A percentile compares a stretch with the other conserved stretches of the same genome.
phyloP scores from a whole-genome alignment of 1,139 yeast species.

The Pichia sp. region DNA sequence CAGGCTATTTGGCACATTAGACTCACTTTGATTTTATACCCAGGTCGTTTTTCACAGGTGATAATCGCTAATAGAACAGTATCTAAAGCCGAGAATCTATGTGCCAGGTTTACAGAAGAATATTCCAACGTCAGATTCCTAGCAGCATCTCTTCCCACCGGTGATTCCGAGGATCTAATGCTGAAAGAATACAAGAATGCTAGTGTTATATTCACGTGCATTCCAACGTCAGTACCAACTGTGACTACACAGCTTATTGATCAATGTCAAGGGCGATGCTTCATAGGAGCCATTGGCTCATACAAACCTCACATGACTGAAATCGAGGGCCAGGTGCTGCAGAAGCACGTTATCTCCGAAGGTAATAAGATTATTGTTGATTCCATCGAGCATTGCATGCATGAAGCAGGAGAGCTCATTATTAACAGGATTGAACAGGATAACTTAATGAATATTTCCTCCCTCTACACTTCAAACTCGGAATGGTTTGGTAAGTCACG shows the following conservation, averaged over 20 bases:
- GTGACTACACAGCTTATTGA: conserved; percentile 34
- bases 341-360: conserved; percentile 18
- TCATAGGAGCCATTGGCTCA: conserved; percentile 57
- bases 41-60: conserved; percentile 31
- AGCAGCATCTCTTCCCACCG: conserved; percentile 14
- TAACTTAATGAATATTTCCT: conserved; percentile 41
- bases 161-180: conserved; percentile 16
- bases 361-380: conserved; percentile 50
- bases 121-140: conserved; percentile 21
- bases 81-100: conserved; percentile 33
- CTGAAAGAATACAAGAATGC: conserved; percentile 26
- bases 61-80: conserved; percentile 42
- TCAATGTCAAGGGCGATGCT: conserved; percentile 30
- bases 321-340: conserved; percentile 41
- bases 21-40: conserved; percentile 38
- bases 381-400: conserved; percentile 46
- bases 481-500: conserved; percentile 20
- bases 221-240: conserved; percentile 47
- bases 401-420: conserved; percentile 62
- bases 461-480: conserved; percentile 24
- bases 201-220: conserved; percentile 49
- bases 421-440: conserved; percentile 33
- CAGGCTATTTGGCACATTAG: conserved; percentile 63
- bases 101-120: conserved; percentile 24
- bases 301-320: conserved; percentile 66